These are phyloP conservation scores for Calonectria ilicicola DNA, from an alignment of 2,329 filamentous ascomycete species.

Conservation along the genomic window DNA sequence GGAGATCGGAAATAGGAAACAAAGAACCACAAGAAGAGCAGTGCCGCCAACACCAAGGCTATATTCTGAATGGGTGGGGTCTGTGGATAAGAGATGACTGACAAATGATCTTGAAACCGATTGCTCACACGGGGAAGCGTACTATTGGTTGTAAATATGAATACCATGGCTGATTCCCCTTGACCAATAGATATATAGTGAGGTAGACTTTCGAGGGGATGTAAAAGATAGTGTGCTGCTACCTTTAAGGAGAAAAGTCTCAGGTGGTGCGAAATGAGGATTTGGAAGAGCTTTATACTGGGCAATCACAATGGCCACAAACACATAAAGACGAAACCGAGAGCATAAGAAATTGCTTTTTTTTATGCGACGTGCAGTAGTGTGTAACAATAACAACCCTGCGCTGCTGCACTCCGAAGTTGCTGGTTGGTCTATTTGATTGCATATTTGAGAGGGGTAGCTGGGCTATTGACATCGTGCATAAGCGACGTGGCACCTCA, in stretches of 20 bases:
- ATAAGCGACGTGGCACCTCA: neutral
- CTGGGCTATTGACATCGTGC: neutral
- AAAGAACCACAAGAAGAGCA: slow-evolving; percentile 23
- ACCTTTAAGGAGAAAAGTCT: too few species aligned
- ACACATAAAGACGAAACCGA: neutral
- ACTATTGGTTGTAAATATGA: neutral
- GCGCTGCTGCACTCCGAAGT: neutral
- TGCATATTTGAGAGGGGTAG: neutral
- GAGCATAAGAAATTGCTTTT: neutral
- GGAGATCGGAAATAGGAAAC: slow-evolving; percentile 34
- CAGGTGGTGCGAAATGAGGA: neutral
- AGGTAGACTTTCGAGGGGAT: neutral
- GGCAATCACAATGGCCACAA: neutral
- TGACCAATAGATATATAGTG: too few species aligned
- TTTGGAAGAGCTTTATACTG: neutral
- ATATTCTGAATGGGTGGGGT: neutral
- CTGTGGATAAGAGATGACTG: too few species aligned
- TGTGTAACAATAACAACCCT: neutral
- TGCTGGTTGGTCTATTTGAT: neutral
- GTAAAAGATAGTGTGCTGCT: too few species aligned
- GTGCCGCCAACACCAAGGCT: too few species aligned
- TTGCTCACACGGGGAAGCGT: neutral
- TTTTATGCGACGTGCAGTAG: neutral
- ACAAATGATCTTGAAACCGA: neutral
- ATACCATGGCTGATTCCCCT: neutral